phyloP scores from a whole-genome alignment of 257 asterid genomes.

The Schizonepeta tenuifolia region DNA sequence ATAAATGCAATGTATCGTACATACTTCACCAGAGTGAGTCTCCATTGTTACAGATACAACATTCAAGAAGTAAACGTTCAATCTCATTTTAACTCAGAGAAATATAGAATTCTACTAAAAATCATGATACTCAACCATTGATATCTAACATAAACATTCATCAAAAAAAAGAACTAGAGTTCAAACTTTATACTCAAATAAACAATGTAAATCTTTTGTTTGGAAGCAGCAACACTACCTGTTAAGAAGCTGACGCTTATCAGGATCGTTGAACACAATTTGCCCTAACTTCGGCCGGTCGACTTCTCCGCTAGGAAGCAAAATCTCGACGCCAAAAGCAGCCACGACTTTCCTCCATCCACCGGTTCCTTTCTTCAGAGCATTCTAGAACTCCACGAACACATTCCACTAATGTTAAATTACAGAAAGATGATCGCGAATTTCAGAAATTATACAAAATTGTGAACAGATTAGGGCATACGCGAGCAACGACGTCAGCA shows the following conservation, averaged over 20 bases:
- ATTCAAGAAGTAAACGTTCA: neutral
- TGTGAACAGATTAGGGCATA: constrained; percentile 40
- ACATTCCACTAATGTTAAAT: neutral
- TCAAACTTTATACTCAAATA: neutral
- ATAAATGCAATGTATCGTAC: neutral
- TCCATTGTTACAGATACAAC: no score
- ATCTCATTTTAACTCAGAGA: neutral
- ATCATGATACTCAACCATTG: neutral
- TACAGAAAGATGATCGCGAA: neutral
- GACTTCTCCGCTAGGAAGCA: constrained; percentile 73
- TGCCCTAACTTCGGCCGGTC: constrained; percentile 87
- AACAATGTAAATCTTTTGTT: neutral
- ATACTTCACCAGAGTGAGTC: neutral
- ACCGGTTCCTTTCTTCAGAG: constrained; percentile 77
- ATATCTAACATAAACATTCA: neutral
- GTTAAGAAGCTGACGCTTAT: constrained; percentile 85
- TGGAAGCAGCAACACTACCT: constrained; percentile 45
- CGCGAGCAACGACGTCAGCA: constrained; percentile 87
- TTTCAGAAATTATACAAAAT: constrained; percentile 5
- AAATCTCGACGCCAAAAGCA: constrained; percentile 77
- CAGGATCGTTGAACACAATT: constrained; percentile 73
- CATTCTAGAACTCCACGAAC: constrained; percentile 50
- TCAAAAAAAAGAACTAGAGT: neutral
- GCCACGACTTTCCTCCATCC: constrained; percentile 91
- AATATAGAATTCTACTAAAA: neutral